Evolutionary conservation across 2,329 filamentous ascomycete species (phyloP).

Genomic region (Neonectria sp.): DNA sequence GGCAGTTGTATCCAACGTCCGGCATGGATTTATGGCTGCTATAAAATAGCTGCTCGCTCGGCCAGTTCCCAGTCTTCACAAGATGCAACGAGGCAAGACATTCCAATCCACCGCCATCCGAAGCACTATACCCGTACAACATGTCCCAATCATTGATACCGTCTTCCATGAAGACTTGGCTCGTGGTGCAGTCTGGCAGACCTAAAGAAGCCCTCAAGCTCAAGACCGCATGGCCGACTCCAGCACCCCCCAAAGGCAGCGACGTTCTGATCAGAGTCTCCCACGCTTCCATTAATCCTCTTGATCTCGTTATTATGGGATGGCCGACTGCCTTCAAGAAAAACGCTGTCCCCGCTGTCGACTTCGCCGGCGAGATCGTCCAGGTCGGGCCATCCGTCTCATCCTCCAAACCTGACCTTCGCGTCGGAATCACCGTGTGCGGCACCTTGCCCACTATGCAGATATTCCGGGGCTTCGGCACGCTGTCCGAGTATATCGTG

Average conservation of each 20-base stretch:
- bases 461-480: conserved; percentile 46
- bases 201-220: conserved; percentile 12
- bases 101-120: neutral
- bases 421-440: conserved; percentile 11
- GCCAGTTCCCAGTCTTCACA: neutral
- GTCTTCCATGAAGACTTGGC: neutral
- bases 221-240: conserved; percentile 1
- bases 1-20: no score
- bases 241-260: neutral
- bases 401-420: neutral
- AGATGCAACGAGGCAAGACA: no score
- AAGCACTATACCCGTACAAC: neutral
- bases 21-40: no score
- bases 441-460: conserved; percentile 14
- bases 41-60: neutral
- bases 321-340: neutral
- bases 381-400: neutral
- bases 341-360: neutral
- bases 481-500: conserved; percentile 53
- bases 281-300: conserved; percentile 14
- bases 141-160: neutral
- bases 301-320: conserved; percentile 18
- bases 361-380: neutral
- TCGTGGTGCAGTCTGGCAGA: neutral
- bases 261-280: conserved; percentile 15